Evolutionary conservation across 345 rosid species (phyloP).

Genomic region (Citrus sp.): DNA sequence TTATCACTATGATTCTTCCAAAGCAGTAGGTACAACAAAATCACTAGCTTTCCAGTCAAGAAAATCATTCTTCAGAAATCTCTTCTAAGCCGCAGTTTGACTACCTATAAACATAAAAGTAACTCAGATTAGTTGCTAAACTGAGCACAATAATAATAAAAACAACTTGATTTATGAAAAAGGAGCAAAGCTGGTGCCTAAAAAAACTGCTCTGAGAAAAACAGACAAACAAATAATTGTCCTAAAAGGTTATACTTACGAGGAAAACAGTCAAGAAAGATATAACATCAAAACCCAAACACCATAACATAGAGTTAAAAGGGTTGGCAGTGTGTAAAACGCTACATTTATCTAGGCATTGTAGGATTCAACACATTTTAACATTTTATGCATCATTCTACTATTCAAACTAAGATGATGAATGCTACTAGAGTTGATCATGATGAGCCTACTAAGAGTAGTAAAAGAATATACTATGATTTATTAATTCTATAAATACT

Average conservation of each 20-base stretch:
- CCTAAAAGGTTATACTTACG: not conserved
- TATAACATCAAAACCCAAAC: not conserved
- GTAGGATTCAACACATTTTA: not conserved
- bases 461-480: not conserved
- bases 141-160: not conserved
- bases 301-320: not conserved
- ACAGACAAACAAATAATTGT: not conserved
- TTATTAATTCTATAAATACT: not conserved
- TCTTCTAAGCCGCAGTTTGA: not conserved
- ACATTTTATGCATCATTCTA: not conserved
- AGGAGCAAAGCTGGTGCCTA: not conserved
- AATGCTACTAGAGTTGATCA: not conserved
- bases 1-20: not conserved
- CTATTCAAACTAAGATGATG: not conserved
- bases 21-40: not conserved
- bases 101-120: constrained; percentile 1
- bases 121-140: not conserved
- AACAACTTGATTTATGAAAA: not conserved
- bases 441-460: not conserved
- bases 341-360: not conserved
- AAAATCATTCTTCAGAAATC: not conserved
- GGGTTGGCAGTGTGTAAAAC: not conserved
- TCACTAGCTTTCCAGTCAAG: not conserved
- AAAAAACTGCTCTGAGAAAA: not conserved
- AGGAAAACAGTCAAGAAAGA: not conserved